These are phyloP conservation scores for Arthroderma uncinatum DNA, from an alignment of 2,329 filamentous ascomycete species.

Conservation along the genomic window DNA sequence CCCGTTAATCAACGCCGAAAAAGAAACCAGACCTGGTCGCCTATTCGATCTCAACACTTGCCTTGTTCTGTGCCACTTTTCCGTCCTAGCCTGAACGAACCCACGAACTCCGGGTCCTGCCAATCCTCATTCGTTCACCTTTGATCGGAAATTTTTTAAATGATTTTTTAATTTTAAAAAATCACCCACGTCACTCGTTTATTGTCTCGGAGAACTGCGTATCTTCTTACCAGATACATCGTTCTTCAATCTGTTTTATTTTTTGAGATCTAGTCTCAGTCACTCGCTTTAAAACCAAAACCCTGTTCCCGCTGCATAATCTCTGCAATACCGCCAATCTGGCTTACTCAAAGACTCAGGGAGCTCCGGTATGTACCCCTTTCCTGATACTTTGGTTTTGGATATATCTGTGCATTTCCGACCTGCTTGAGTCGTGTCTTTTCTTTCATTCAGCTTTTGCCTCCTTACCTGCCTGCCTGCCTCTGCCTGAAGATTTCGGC, in stretches of 20 bases:
- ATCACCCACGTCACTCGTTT: constrained; percentile 34
- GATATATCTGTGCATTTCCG: constrained; percentile 4
- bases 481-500: not conserved
- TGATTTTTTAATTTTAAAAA: constrained; percentile 12
- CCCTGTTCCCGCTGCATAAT: constrained; percentile 31
- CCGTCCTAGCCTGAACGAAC: not conserved
- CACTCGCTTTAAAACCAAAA: constrained; percentile 36
- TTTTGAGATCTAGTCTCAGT: constrained; percentile 32
- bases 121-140: constrained; percentile 5
- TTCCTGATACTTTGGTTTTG: not conserved
- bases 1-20: not conserved
- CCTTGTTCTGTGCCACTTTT: not conserved
- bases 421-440: constrained; percentile 7
- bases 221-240: constrained; percentile 17
- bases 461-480: too few species aligned
- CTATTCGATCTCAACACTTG: not conserved
- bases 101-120: not conserved
- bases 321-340: constrained; percentile 39
- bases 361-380: constrained; percentile 33
- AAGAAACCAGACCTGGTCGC: not conserved
- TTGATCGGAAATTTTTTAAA: constrained; percentile 3
- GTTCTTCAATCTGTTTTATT: constrained; percentile 27
- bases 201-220: constrained; percentile 29
- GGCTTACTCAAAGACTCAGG: constrained; percentile 38
- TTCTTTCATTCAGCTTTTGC: constrained; percentile 20